Base-by-base conservation (phyloP, 495 filamentous ascomycete genomes). In the Xylaria flabelliformis region DNA sequence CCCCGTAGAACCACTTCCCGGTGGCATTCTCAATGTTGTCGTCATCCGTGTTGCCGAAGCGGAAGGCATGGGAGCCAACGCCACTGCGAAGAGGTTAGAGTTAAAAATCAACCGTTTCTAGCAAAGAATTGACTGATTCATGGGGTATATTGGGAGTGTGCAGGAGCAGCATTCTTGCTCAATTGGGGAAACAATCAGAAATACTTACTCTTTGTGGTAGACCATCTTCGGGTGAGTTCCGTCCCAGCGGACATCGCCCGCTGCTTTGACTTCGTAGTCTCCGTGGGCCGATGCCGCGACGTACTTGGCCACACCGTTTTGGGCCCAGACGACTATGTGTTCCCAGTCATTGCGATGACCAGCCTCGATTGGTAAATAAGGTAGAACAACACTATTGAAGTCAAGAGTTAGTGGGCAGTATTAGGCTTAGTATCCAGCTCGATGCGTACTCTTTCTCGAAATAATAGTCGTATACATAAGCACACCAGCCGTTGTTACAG, bases 301-400 rank as follows among this genome's bases (percentile, higher is more conserved):
- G 41, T 76, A 81, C 63, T 80, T 72, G 26, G 80, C 76, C 67
- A 56, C 67, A 26, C 76, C 76, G 56, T 77, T 59, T 53, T 76
- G 72, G 1, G 80, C 80, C 78, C 82, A 85, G 21, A 85, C 83
- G 3, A 76, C 81, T 32, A 85, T 78, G 76, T 85, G 83, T 76
- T 85, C 83, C 83, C 83, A 85, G 76, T 85, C 83, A 77, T 85
- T 81, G 1, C 73, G 74, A 69, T 85, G 83, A 24, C 83, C 82
- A 3, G 55, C 64, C 48, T 82, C 80, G 19, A 77, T 5, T 8
- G 75, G 72, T 46, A 82, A 73, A 70, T 82, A 72, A 58, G 78
- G 48, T 29, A 81, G 58, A 0, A 80, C 74, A 1, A 83, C 80
- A 74, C 67, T 69, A 26, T 50, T 26, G 5, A 41, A 12, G 42